These are phyloP conservation scores for Diplodia scrobiculata DNA, from an alignment of 2,329 filamentous ascomycete species.

Conservation along the genomic window DNA sequence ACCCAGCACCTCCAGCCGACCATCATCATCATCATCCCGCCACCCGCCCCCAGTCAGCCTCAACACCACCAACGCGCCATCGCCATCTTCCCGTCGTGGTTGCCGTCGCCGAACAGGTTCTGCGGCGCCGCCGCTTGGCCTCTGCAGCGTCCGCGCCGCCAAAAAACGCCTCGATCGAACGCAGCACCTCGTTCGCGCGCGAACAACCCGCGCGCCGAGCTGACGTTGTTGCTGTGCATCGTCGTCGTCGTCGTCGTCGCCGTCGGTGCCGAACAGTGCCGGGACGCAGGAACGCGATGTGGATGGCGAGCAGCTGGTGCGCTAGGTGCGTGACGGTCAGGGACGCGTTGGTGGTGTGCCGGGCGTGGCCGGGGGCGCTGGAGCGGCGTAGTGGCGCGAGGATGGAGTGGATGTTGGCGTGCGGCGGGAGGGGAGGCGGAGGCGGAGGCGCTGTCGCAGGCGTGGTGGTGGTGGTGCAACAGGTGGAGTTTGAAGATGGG, in stretches of 20 bases:
- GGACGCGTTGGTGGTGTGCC: neutral
- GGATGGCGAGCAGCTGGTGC: neutral
- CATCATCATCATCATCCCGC: too few relatives aligned
- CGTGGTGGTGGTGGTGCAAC: neutral
- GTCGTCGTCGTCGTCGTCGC: too few relatives aligned
- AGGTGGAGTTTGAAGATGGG: slow-evolving; percentile 15
- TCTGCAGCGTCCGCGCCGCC: neutral
- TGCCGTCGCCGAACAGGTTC: neutral
- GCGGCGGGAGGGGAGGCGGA: too few relatives aligned
- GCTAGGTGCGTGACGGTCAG: neutral
- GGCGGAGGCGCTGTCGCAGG: neutral
- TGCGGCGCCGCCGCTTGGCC: neutral
- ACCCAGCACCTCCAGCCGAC: too few relatives aligned
- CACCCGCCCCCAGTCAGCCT: too few relatives aligned
- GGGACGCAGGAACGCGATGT: neutral
- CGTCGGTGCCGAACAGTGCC: neutral
- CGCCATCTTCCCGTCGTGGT: neutral
- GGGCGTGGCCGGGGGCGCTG: neutral
- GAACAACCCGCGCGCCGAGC: neutral
- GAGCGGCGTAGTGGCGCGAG: neutral
- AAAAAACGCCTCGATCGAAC: neutral
- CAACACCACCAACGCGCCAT: neutral
- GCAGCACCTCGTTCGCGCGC: neutral
- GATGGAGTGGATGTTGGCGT: neutral
- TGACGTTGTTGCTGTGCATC: neutral